These are phyloP conservation scores for Neoboletus subvelutipes DNA, from an alignment of 768 basidiomycete genomes.

Conservation along the genomic window DNA sequence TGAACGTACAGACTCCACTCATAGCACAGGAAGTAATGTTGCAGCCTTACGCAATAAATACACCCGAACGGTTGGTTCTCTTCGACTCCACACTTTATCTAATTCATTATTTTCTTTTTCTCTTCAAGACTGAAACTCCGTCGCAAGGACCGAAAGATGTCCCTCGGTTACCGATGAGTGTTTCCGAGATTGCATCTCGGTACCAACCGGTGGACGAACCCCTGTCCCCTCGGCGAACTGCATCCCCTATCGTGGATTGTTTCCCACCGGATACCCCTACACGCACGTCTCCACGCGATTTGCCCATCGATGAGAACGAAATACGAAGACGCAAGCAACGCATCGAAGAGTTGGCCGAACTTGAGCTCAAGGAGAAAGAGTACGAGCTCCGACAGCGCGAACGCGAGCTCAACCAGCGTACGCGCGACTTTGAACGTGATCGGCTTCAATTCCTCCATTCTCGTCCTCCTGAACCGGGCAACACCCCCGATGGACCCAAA, in stretches of 20 bases:
- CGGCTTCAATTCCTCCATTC: constrained; percentile 42
- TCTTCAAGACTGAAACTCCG: constrained; percentile 44
- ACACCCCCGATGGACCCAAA: constrained; percentile 31
- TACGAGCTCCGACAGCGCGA: constrained; percentile 52
- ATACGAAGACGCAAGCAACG: constrained; percentile 38
- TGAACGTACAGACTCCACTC: constrained; percentile 54
- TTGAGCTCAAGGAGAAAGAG: constrained; percentile 57
- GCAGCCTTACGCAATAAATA: constrained; percentile 70
- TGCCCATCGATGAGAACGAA: constrained; percentile 23
- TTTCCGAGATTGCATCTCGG: constrained; percentile 60
- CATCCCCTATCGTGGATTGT: constrained; percentile 35
- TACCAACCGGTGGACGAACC: constrained; percentile 51
- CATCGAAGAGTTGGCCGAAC: constrained; percentile 49
- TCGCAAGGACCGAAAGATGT: constrained; percentile 61
- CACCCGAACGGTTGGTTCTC: constrained; percentile 48
- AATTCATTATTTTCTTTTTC: constrained; percentile 8
- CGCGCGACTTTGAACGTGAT: constrained; percentile 59
- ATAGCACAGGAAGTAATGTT: constrained; percentile 58
- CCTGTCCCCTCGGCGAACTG: constrained; percentile 40
- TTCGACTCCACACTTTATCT: background rate
- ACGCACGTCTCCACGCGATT: constrained; percentile 19
- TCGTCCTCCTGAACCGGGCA: constrained; percentile 28
- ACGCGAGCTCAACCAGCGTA: constrained; percentile 50
- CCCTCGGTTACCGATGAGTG: constrained; percentile 62
- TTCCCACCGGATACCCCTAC: constrained; percentile 27